Evolutionary conservation across 2,329 filamentous ascomycete genomes (phyloP).

Genomic region (Xylaria sp.): DNA sequence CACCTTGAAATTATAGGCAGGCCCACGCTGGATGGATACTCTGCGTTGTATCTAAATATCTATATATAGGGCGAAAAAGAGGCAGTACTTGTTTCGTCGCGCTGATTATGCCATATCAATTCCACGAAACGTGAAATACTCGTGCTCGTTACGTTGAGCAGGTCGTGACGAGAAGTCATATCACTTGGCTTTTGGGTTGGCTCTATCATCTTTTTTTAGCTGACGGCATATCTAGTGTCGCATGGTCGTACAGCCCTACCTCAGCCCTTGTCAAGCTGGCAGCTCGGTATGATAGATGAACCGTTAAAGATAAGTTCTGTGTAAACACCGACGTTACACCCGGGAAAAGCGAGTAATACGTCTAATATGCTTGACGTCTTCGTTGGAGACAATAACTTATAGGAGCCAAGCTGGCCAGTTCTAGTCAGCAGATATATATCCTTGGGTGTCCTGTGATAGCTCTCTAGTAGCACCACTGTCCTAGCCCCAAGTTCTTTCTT

Average conservation of each 20-base stretch:
- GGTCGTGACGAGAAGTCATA: conserved; percentile 24
- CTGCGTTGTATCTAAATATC: conserved; percentile 31
- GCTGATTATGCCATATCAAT: conserved; percentile 26
- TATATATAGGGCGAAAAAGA: conserved; percentile 39
- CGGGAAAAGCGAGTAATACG: background rate
- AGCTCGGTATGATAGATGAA: conserved; percentile 1
- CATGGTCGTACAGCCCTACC: conserved; percentile 32
- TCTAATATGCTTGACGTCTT: conserved; percentile 8
- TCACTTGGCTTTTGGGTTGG: conserved; percentile 25
- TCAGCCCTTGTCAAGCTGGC: conserved; percentile 27
- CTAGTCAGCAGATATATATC: conserved; percentile 24
- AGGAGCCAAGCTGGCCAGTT: conserved; percentile 2
- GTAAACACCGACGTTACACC: conserved; percentile 16
- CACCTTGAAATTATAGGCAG: conserved; percentile 14
- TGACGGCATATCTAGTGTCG: conserved; percentile 26
- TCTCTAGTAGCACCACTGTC: background rate
- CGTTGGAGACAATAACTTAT: background rate
- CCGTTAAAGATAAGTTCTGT: conserved; percentile 7
- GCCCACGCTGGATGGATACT: conserved; percentile 19
- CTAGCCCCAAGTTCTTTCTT: background rate
- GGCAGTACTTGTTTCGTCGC: conserved; percentile 35
- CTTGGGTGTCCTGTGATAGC: background rate
- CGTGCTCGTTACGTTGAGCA: conserved; percentile 14
- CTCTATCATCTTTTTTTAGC: conserved; percentile 36
- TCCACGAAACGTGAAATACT: conserved; percentile 23